A percentile compares a stretch with the other conserved stretches of the same genome.
Evolutionary conservation across 1,284 basidiomycete genomes (phyloP).

Genomic region (Rhodofomes roseus): DNA sequence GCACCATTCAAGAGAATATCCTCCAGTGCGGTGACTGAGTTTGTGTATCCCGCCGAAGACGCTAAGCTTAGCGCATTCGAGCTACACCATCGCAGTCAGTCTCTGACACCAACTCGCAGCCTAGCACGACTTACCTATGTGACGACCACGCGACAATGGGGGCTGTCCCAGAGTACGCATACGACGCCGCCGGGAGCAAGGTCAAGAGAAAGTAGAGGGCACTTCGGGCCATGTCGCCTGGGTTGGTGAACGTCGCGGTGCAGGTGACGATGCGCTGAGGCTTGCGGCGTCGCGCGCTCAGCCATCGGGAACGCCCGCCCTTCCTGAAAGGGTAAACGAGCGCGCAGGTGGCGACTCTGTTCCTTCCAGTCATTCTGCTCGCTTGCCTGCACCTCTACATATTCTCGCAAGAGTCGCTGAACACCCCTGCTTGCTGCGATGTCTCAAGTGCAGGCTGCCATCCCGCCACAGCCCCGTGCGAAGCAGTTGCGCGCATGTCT

Average conservation of each 20-base stretch:
- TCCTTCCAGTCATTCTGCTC: background rate
- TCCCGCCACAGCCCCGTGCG: slow-evolving; percentile 60
- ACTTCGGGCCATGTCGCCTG: slow-evolving; percentile 16
- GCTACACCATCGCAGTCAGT: slow-evolving; percentile 28
- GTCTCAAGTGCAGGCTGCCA: slow-evolving; percentile 35
- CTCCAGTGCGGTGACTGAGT: slow-evolving; percentile 36
- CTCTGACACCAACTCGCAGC: no score
- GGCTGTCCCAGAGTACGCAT: slow-evolving; percentile 55
- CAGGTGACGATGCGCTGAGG: background rate
- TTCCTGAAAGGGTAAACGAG: background rate
- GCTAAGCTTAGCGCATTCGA: slow-evolving; percentile 43
- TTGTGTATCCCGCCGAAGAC: slow-evolving; percentile 26
- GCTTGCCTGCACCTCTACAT: background rate
- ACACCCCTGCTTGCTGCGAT: slow-evolving; percentile 8
- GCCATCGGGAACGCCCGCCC: slow-evolving; percentile 8
- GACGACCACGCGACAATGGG: slow-evolving; percentile 74
- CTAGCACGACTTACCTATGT: slow-evolving; percentile 38
- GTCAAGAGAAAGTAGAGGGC: slow-evolving; percentile 25
- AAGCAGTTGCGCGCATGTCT: slow-evolving; percentile 86
- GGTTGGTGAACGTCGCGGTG: background rate
- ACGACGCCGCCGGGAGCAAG: slow-evolving; percentile 40
- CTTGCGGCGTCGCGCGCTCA: background rate
- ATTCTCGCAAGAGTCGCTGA: background rate
- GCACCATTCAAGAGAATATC: slow-evolving; percentile 42
- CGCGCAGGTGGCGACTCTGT: background rate